phyloP scores from a whole-genome alignment of 2,329 filamentous ascomycete genomes.

The Allantophomopsis cytisporea region DNA sequence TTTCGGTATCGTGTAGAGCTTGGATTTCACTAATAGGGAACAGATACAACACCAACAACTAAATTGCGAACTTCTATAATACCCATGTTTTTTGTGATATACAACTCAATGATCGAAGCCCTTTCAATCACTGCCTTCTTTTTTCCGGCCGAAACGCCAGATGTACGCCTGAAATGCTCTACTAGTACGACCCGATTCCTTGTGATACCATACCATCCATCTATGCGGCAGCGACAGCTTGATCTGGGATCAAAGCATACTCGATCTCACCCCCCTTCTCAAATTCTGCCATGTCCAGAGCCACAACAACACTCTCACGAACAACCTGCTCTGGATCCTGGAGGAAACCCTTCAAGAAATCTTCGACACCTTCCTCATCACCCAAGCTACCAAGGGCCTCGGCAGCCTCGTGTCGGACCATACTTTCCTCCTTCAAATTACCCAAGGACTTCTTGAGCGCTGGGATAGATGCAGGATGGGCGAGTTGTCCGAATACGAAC shows the following conservation, averaged over 20 bases:
- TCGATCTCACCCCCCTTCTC: conserved; percentile 81
- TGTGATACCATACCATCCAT: not conserved
- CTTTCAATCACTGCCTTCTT: conserved; percentile 5
- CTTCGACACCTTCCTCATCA: conserved; percentile 86
- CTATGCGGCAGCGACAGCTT: conserved; percentile 8
- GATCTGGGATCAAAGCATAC: conserved; percentile 79
- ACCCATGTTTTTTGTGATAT: not conserved
- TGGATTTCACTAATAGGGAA: not conserved
- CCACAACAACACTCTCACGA: conserved; percentile 86
- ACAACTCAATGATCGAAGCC: conserved; percentile 12
- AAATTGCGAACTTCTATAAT: conserved; percentile 6
- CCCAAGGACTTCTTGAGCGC: conserved; percentile 68
- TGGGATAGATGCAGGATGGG: conserved; percentile 92
- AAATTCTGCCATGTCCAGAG: conserved; percentile 94
- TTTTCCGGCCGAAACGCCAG: not conserved
- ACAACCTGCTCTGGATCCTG: conserved; percentile 89
- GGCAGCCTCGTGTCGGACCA: conserved; percentile 96
- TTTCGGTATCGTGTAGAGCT: conserved; percentile 3
- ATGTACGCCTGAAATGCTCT: too few species aligned
- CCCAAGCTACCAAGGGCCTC: conserved; percentile 91
- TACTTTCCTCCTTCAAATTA: conserved; percentile 71
- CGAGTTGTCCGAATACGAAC: conserved; percentile 94
- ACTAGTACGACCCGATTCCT: too few species aligned
- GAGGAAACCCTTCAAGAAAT: conserved; percentile 68
- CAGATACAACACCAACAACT: conserved; percentile 24